phyloP scores from a whole-genome alignment of 148 eudicot species.

The Camellia lanceoleosa region DNA sequence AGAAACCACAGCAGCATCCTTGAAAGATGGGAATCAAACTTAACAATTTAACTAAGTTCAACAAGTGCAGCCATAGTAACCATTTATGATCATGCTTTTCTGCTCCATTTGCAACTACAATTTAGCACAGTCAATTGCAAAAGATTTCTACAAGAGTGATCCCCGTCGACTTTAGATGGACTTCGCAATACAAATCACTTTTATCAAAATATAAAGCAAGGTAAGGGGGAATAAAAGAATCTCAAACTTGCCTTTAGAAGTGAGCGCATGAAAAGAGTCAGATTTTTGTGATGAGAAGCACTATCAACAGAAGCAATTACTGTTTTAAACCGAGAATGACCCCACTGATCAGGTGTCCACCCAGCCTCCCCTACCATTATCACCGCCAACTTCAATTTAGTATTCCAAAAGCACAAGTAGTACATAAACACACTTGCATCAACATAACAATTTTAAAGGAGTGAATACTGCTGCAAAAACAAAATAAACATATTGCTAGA shows the following conservation, averaged over 20 bases:
- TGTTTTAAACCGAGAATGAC: slow-evolving; percentile 69
- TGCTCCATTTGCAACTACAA: no score
- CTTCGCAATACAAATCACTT: not conserved
- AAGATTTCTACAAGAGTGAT: not conserved
- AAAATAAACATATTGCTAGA: not conserved
- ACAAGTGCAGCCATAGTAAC: no score
- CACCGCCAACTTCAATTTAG: slow-evolving; percentile 4
- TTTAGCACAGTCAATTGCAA: no score
- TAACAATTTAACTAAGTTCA: no score
- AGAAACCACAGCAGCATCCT: no score
- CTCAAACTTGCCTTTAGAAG: slow-evolving; percentile 62
- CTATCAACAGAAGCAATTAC: slow-evolving; percentile 52
- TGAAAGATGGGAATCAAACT: no score
- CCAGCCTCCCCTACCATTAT: slow-evolving; percentile 76
- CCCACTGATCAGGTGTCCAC: slow-evolving; percentile 94
- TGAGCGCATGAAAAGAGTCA: slow-evolving; percentile 76
- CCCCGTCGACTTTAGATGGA: not conserved
- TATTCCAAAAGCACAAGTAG: not conserved
- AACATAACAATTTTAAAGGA: not conserved
- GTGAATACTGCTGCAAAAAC: not conserved
- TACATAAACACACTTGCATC: slow-evolving; percentile 3
- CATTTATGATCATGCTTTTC: no score
- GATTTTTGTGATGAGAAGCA: slow-evolving; percentile 60
- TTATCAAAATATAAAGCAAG: not conserved
- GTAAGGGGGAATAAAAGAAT: not conserved